Percentiles rank a stretch among this genome's conserved stretches.
Evolutionary conservation across 2,329 filamentous ascomycete species (phyloP).

Genomic region (Ophiostoma pallidulum): DNA sequence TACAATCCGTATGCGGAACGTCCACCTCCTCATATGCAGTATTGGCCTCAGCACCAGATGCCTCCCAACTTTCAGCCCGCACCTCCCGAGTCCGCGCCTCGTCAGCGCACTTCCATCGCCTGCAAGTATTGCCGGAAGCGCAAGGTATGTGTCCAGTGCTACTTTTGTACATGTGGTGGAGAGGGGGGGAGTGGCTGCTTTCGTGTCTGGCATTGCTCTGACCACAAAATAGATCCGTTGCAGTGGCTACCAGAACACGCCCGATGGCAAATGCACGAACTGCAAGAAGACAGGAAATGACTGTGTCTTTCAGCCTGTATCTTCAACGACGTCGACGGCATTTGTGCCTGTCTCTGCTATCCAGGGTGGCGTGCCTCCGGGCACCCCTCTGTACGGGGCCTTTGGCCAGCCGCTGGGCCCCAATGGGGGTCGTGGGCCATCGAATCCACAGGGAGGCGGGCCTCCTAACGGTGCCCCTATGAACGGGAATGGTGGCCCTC

Average conservation of each 20-base stretch:
- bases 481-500: slow-evolving; percentile 9
- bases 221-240: slow-evolving; percentile 43
- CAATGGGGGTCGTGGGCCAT: slow-evolving; percentile 15
- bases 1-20: slow-evolving; percentile 18
- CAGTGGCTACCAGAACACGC: slow-evolving; percentile 50
- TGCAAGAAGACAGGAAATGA: slow-evolving; percentile 54
- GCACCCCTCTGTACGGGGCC: slow-evolving; percentile 46
- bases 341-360: slow-evolving; percentile 51
- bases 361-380: slow-evolving; percentile 47
- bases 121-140: slow-evolving; percentile 53
- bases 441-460: slow-evolving; percentile 9
- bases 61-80: slow-evolving; percentile 25
- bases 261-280: slow-evolving; percentile 51
- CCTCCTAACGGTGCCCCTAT: slow-evolving; percentile 14
- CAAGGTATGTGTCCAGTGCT: slow-evolving; percentile 35
- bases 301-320: slow-evolving; percentile 52
- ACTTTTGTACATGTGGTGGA: background rate
- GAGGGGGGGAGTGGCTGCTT: too few species aligned
- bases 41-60: slow-evolving; percentile 15
- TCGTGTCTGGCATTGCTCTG: slow-evolving; percentile 13
- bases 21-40: slow-evolving; percentile 9
- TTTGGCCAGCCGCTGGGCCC: slow-evolving; percentile 43
- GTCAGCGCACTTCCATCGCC: slow-evolving; percentile 50
- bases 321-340: slow-evolving; percentile 41
- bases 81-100: slow-evolving; percentile 41